Conservation (phyloP, 31 red algal species). For the Asparagopsis taxiformis region DNA sequence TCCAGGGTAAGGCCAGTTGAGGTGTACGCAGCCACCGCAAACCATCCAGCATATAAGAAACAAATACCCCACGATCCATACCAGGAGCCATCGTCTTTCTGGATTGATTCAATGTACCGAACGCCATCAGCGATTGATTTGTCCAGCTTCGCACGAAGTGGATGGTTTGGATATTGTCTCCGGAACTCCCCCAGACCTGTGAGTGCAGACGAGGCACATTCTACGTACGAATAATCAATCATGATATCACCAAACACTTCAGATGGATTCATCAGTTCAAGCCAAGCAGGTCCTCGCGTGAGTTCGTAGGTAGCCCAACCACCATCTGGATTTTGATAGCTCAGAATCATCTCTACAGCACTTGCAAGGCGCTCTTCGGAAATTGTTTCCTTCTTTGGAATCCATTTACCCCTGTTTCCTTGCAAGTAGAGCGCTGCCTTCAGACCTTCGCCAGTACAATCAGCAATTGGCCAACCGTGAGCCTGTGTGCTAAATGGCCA, state of each 20-base stretch:
- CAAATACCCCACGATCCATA: conserved; percentile 98
- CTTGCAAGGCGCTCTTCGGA: conserved; percentile 54
- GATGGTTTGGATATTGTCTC: conserved; percentile 61
- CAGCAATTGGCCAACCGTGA: conserved; percentile 99
- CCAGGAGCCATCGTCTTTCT: conserved; percentile 94
- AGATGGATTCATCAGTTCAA: conserved; percentile 95
- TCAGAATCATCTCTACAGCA: conserved; percentile 86
- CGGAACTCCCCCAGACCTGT: conserved; percentile 81
- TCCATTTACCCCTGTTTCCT: conserved; percentile 40
- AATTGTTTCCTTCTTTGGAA: conserved; percentile 51
- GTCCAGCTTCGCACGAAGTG: conserved; percentile 44
- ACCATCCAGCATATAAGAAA: conserved; percentile 96
- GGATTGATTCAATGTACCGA: conserved; percentile 71
- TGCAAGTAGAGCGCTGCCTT: conserved; percentile 80
- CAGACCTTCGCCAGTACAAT: conserved; percentile 97
- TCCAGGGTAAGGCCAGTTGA: conserved; percentile 74
- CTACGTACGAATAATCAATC: conserved; percentile 98
- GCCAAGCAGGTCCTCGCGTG: conserved; percentile 79
- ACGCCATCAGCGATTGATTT: conserved; percentile 62
- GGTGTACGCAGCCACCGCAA: conserved; percentile 91
- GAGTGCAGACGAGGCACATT: conserved; percentile 88
- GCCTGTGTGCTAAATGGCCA: conserved; percentile 97
- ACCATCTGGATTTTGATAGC: conserved; percentile 86
- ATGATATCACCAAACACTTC: conserved; percentile 99
- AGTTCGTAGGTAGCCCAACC: conserved; percentile 99